Base-by-base conservation (phyloP, 75 land plant genomes). In the Cupressus sempervirens region DNA sequence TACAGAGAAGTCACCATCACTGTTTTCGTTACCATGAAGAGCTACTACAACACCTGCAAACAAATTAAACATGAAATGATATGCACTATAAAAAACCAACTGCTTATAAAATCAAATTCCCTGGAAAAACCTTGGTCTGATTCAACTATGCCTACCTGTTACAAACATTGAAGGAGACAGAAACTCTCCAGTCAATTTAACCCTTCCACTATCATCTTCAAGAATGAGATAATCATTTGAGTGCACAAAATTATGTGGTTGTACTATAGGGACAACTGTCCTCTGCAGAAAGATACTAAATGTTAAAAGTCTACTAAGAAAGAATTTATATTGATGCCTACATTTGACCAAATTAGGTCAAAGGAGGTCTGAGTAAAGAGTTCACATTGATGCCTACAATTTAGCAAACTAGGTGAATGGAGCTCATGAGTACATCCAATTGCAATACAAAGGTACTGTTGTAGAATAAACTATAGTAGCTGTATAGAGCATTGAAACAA, bases 141-240 rank as follows among this genome's bases (percentile, higher is more conserved):
- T 43, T 79, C 46, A 26, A 79, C 45, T 43, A n/a, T 43, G 45
- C 46, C n/a, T 84, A 98, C 99, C 99, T 86, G 99, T 96, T 40
- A 96, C 99, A 86, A 90, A 98, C 43, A 85, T 84, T 56, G 93
- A 91, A 35, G 97, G 93, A 23, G 36, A 67, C 82, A 94, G 86
- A 6, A 83, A 48, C 38, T 87, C 76, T 58, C 99, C 97, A 34
- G 87, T 54, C 83, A 96, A 90, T 86, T 95, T 98, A 53, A 98
- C 97, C 82, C 99, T 90, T 83, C 99, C 99, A 90, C 96, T 98
- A 36, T 98, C 99, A 90, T 98, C 99, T 89, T 98, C 99, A 81
- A 98, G 82, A 81, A 98, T 87, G 65, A 98, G 85, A 83, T 92
- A 86, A 87, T 98, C 99, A 84, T 97, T 97, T 65, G 89, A 89